phyloP scores from a whole-genome alignment of 768 basidiomycete genomes.

The Nidula microcarpa region DNA sequence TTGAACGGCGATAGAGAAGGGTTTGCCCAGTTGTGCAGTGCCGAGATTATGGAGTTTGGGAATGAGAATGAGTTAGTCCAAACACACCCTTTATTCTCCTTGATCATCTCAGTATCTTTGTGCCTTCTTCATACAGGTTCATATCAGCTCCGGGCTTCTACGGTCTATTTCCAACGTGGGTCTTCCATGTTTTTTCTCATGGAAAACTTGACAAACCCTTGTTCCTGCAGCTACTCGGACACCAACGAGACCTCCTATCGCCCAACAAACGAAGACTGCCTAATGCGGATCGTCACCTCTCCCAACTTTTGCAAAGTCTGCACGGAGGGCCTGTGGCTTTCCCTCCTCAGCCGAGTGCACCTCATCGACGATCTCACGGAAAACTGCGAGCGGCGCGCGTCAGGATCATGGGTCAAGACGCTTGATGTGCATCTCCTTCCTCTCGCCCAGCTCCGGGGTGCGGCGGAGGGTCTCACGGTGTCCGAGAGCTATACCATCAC shows the following conservation, averaged over 20 bases:
- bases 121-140: slow-evolving; percentile 43
- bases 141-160: slow-evolving; percentile 53
- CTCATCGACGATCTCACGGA: slow-evolving; percentile 56
- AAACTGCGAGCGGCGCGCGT: slow-evolving; percentile 24
- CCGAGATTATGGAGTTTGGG: slow-evolving; percentile 73
- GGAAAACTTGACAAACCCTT: background rate
- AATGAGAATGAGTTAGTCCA: slow-evolving; percentile 50
- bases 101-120: too few species aligned
- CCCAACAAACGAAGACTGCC: slow-evolving; percentile 81
- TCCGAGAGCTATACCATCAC: slow-evolving; percentile 44
- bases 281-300: slow-evolving; percentile 71
- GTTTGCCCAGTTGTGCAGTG: slow-evolving; percentile 71
- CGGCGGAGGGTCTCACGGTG: slow-evolving; percentile 13
- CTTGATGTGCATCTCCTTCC: slow-evolving; percentile 54
- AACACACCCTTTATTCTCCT: background rate
- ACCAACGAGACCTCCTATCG: slow-evolving; percentile 66
- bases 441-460: slow-evolving; percentile 52
- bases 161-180: slow-evolving; percentile 72
- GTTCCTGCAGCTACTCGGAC: slow-evolving; percentile 50
- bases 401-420: slow-evolving; percentile 18
- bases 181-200: slow-evolving; percentile 3
- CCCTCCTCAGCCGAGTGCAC: slow-evolving; percentile 53
- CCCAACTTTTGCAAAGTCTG: slow-evolving; percentile 77
- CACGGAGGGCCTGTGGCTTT: slow-evolving; percentile 69
- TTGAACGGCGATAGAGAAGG: slow-evolving; percentile 44